Conservation (phyloP, 2,329 filamentous ascomycete genomes). For the Stagonosporopsis vannaccii region DNA sequence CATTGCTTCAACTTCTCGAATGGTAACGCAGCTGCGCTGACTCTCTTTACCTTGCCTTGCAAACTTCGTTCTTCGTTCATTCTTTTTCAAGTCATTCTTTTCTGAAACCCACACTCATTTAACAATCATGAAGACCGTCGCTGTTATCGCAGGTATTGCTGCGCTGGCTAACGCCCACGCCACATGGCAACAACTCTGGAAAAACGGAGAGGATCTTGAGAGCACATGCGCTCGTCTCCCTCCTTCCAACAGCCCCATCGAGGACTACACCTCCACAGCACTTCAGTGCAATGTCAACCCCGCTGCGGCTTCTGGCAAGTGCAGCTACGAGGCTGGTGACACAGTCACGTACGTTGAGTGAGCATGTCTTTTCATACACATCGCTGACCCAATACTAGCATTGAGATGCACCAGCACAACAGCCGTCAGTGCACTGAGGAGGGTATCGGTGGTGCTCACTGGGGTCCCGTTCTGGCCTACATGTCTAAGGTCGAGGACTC, state of each 20-base stretch:
- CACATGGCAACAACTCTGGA: constrained; percentile 42
- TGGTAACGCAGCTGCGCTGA: constrained; percentile 43
- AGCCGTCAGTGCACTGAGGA: constrained; percentile 32
- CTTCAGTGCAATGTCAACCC: constrained; percentile 42
- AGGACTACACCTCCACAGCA: constrained; percentile 41
- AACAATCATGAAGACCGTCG: constrained; percentile 37
- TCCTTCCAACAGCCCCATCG: constrained; percentile 38
- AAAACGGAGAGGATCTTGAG: constrained; percentile 40
- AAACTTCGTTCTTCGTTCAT: constrained; percentile 33
- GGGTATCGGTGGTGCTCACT: constrained; percentile 51
- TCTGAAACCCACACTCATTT: constrained; percentile 19
- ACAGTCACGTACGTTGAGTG: constrained; percentile 25
- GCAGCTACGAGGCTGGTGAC: constrained; percentile 35
- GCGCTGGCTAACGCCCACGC: constrained; percentile 40
- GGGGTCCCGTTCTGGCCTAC: constrained; percentile 63
- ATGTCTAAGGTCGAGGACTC: constrained; percentile 53
- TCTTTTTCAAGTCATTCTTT: constrained; percentile 35
- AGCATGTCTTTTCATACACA: not conserved
- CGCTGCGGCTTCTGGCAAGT: constrained; percentile 35
- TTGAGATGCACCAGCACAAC: constrained; percentile 43
- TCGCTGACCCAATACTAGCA: constrained; percentile 3
- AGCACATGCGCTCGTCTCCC: constrained; percentile 40
- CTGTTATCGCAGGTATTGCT: constrained; percentile 35
- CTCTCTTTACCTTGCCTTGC: constrained; percentile 33
- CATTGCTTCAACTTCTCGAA: constrained; percentile 13